phyloP scores from a whole-genome alignment of 805 yeast species.

The Ogataea methanolica region DNA sequence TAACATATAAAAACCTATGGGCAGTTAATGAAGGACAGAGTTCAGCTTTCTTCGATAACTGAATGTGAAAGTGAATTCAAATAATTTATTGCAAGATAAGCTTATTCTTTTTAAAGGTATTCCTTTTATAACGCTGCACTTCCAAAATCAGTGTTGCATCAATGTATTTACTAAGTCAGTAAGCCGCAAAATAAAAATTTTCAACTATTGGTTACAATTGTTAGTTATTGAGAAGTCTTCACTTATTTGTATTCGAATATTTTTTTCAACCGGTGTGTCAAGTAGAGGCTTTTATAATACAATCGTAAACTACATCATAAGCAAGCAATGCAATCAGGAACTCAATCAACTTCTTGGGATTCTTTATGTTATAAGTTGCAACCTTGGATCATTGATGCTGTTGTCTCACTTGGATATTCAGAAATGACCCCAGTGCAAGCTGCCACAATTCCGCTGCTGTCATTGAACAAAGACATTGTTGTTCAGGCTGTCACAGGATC shows the following conservation, averaged over 20 bases:
- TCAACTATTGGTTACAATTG: background rate
- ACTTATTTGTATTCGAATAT: too few species aligned
- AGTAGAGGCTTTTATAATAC: background rate
- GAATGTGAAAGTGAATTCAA: background rate
- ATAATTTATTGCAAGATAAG: too few species aligned
- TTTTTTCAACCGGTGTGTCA: too few species aligned
- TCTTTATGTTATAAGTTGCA: constrained; percentile 46
- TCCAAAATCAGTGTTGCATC: too few species aligned
- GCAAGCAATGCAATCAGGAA: constrained; percentile 7
- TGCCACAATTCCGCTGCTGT: constrained; percentile 79
- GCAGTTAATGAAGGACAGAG: too few species aligned
- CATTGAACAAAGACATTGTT: constrained; percentile 86
- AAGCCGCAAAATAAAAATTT: background rate
- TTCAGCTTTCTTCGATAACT: background rate
- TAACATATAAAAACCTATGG: too few species aligned
- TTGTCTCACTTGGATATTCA: constrained; percentile 68
- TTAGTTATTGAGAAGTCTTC: too few species aligned
- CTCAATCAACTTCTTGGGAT: constrained; percentile 57
- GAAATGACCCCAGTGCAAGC: constrained; percentile 98
- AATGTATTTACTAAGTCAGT: too few species aligned
- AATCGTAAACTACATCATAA: background rate
- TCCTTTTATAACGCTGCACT: too few species aligned
- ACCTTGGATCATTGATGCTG: constrained; percentile 71
- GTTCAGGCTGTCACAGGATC: constrained; percentile 98
- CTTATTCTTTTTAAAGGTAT: too few species aligned